phyloP scores from a whole-genome alignment of 148 eudicot species.

The Heliosperma pusillum region DNA sequence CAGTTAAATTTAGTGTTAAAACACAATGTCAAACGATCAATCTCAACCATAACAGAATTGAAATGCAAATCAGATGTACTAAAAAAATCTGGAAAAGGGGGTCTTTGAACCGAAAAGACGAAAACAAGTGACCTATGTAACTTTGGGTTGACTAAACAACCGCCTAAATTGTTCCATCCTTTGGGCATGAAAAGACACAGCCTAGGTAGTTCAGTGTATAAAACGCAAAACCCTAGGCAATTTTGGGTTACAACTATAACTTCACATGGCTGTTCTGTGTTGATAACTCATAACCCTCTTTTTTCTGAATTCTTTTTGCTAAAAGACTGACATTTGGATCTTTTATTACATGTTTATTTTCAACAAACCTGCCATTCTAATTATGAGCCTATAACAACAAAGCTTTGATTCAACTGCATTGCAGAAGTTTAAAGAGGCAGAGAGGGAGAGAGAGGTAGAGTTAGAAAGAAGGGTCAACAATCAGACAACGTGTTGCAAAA shows the following conservation, averaged over 20 bases:
- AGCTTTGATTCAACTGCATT: no score
- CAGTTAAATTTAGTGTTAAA: not conserved
- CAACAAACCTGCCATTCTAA: no score
- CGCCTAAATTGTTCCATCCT: not conserved
- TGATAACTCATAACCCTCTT: not conserved
- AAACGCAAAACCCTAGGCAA: not conserved
- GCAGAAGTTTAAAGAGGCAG: no score
- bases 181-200: not conserved
- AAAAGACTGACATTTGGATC: no score
- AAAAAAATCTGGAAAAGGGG: not conserved
- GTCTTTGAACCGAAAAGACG: not conserved
- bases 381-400: no score
- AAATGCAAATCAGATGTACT: not conserved
- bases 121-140: not conserved
- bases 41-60: not conserved
- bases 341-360: no score
- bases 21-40: not conserved
- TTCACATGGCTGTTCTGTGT: not conserved
- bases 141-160: not conserved
- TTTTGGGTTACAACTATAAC: not conserved
- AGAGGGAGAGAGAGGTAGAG: no score
- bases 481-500: no score
- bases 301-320: not conserved
- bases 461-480: no score
- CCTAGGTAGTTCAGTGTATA: not conserved